Evolutionary conservation across 2,329 filamentous ascomycete species (phyloP), one percentile per base, ranked within the genome.

Genomic region (Colletotrichum trifolii): DNA sequence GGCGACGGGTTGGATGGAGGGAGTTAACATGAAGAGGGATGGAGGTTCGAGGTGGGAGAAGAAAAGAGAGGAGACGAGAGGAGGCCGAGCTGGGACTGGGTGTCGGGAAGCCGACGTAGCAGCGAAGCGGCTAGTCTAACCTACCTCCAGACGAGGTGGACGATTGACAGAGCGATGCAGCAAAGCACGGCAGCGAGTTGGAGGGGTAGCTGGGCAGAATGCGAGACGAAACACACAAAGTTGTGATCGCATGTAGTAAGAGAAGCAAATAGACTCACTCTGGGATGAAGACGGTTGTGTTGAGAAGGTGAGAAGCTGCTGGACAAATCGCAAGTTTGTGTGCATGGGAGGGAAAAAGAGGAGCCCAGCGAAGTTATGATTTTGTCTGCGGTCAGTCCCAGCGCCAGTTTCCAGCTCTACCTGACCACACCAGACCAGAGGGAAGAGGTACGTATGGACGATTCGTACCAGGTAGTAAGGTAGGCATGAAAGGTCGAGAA

Each of bases 281-380:
- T 73, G 73, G 25, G 72, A 72, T 67, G 71, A 69, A 73, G 66
- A 67, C 70, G 75, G 54, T 61, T 63, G 70, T 69, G 71, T 71
- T 74, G 73, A 25, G 54, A 69, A 71, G 75, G 71, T 71, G 74
- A 73, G 72, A 75, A 73, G 72, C 71, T 75, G 73, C 69, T 71
- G 72, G 69, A 66, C 72, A 73, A 71, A 71, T 72, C 75, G 72
- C 71, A 74, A 76, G 74, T 72, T 66, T 74, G 75, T 77, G 78
- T 78, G 77, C 59, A 78, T 76, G 76, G 75, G 76, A 66, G 62
- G 67, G 67, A 78, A 80, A 79, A 79, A 79, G 78, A 80, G 78
- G 78, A 79, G 75, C 73, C 71, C 72, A 73, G 71, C 69, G 73
- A 78, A 72, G 77, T 76, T 73, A 75, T 72, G 76, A 78, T 78